Evolutionary conservation across 176 grass and related monocot genomes (phyloP).

Genomic region (Aechmea fasciata): DNA sequence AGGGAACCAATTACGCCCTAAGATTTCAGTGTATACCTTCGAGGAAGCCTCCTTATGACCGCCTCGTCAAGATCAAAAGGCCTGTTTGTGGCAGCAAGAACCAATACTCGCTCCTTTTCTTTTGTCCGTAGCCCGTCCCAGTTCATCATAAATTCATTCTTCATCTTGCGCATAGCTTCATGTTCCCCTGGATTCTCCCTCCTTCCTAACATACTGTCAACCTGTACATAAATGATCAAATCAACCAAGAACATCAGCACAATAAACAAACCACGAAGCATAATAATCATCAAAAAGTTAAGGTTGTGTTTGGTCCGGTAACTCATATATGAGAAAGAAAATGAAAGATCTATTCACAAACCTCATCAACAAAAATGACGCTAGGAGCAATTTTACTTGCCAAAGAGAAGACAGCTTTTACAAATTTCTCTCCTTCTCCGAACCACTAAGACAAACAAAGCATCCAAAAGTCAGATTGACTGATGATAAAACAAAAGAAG

Average conservation of each 20-base stretch:
- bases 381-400: slow-evolving; percentile 98
- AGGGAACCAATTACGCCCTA: not conserved
- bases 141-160: slow-evolving; percentile 99
- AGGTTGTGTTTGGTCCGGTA: no score
- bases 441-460: slow-evolving; percentile 75
- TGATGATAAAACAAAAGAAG: slow-evolving; percentile 17
- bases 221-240: slow-evolving; percentile 25
- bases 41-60: slow-evolving; percentile 95
- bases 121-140: slow-evolving; percentile 97
- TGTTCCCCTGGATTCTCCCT: slow-evolving; percentile 98
- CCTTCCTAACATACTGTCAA: slow-evolving; percentile 98
- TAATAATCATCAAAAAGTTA: not conserved
- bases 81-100: slow-evolving; percentile 96
- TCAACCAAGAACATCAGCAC: not conserved
- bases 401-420: slow-evolving; percentile 95
- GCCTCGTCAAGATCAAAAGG: slow-evolving; percentile 99
- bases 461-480: not conserved
- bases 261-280: not conserved
- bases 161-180: slow-evolving; percentile 99
- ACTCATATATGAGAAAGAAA: not conserved
- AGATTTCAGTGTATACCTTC: slow-evolving; percentile 40
- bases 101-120: slow-evolving; percentile 92
- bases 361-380: slow-evolving; percentile 99
- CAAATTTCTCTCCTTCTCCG: slow-evolving; percentile 97
- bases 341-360: slow-evolving; percentile 17